These are phyloP conservation scores for Starmerella stigmatis DNA, from an alignment of 805 yeast genomes.

Conservation along the genomic window DNA sequence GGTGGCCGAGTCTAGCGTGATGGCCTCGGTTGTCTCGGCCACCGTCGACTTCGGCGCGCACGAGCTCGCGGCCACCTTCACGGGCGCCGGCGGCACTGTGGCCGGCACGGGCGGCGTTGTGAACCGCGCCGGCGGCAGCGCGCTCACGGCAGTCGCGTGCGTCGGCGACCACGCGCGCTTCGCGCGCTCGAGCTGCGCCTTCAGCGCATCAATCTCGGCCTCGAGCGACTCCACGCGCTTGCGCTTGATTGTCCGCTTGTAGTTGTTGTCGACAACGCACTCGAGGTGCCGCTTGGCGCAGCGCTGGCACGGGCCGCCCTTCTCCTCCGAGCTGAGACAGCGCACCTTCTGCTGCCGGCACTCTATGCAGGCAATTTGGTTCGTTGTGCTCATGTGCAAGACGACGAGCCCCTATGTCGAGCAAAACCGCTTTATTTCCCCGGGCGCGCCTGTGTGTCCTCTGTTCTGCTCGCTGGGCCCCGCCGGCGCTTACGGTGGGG, in stretches of 20 bases:
- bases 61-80: conserved; percentile 18
- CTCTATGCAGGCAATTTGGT: conserved; percentile 67
- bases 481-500: too few relatives aligned
- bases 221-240: conserved; percentile 45
- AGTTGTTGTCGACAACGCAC: conserved; percentile 69
- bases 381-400: conserved; percentile 10
- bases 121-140: conserved; percentile 15
- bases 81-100: conserved; percentile 1
- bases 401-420: too few relatives aligned
- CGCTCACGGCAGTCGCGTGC: background rate
- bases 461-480: too few relatives aligned
- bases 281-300: conserved; percentile 59
- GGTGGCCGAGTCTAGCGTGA: conserved; percentile 49
- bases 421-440: too few relatives aligned
- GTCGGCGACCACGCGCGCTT: conserved; percentile 7
- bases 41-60: conserved; percentile 52
- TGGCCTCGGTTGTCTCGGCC: conserved; percentile 42
- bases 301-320: conserved; percentile 66
- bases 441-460: too few relatives aligned
- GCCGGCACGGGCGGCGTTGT: background rate
- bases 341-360: conserved; percentile 81
- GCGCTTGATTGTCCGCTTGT: conserved; percentile 81
- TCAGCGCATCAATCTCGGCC: conserved; percentile 41
- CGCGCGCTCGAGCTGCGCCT: conserved; percentile 2
- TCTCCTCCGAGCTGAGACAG: conserved; percentile 36